phyloP scores from a whole-genome alignment of 768 basidiomycete species.

The Suillus decipiens region DNA sequence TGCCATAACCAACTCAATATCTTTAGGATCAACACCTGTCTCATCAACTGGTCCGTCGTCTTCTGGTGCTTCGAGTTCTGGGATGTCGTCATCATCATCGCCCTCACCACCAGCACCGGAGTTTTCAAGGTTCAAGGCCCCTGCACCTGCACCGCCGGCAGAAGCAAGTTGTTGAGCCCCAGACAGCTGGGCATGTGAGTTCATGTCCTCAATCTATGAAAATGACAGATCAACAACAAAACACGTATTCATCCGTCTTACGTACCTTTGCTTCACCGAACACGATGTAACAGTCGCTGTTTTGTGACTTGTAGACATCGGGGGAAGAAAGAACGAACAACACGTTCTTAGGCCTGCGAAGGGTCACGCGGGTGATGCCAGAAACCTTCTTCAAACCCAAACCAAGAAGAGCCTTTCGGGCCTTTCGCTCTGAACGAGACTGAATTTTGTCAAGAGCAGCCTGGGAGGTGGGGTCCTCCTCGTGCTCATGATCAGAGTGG shows the following conservation, averaged over 20 bases:
- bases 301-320: slow-evolving; percentile 97
- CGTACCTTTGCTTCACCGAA: slow-evolving; percentile 94
- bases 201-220: slow-evolving; percentile 84
- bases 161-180: slow-evolving; percentile 78
- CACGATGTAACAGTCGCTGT: slow-evolving; percentile 98
- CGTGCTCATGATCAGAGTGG: slow-evolving; percentile 75
- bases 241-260: neutral
- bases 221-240: neutral
- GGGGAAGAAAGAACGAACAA: slow-evolving; percentile 92
- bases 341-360: slow-evolving; percentile 94
- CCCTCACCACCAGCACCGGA: slow-evolving; percentile 50
- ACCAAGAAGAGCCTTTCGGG: slow-evolving; percentile 87
- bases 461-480: slow-evolving; percentile 83
- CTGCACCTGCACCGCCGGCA: slow-evolving; percentile 44
- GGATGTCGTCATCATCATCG: slow-evolving; percentile 77
- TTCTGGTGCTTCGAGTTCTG: slow-evolving; percentile 79
- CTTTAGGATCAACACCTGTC: slow-evolving; percentile 88
- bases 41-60: slow-evolving; percentile 85
- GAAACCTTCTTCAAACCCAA: slow-evolving; percentile 93
- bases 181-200: slow-evolving; percentile 71
- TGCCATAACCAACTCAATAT: slow-evolving; percentile 91
- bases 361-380: slow-evolving; percentile 91
- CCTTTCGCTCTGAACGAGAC: slow-evolving; percentile 93
- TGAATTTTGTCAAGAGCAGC: slow-evolving; percentile 91
- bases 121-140: slow-evolving; percentile 49